Conservation (phyloP, 2,329 filamentous ascomycete genomes). For the Emydomyces testavorans region DNA sequence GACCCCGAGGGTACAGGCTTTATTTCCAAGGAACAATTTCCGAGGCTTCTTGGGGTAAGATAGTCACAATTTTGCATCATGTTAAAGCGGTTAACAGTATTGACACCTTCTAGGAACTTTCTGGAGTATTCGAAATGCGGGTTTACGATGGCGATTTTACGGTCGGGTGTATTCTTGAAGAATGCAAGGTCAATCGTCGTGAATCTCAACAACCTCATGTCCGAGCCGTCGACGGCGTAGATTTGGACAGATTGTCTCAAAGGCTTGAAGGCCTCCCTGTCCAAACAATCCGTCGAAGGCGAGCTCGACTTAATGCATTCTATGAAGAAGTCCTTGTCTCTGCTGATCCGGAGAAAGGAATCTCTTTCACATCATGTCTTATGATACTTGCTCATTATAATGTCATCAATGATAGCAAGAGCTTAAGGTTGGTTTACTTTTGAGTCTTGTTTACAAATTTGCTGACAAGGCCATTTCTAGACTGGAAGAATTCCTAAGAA, state of each 20-base stretch:
- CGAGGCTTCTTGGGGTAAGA: slow-evolving; percentile 65
- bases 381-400: slow-evolving; percentile 98
- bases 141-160: slow-evolving; percentile 89
- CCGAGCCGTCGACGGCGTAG: slow-evolving; percentile 46
- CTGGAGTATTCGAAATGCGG: slow-evolving; percentile 92
- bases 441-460: slow-evolving; percentile 16
- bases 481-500: slow-evolving; percentile 85
- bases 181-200: slow-evolving; percentile 53
- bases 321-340: slow-evolving; percentile 94
- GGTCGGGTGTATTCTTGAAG: slow-evolving; percentile 73
- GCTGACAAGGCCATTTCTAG: slow-evolving; percentile 35
- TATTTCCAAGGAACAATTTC: slow-evolving; percentile 82
- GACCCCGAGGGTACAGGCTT: slow-evolving; percentile 86
- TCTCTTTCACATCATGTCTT: slow-evolving; percentile 80
- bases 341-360: slow-evolving; percentile 76
- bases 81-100: slow-evolving; percentile 6
- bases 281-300: slow-evolving; percentile 58
- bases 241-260: slow-evolving; percentile 63
- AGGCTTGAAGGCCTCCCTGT: slow-evolving; percentile 65
- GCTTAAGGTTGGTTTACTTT: slow-evolving; percentile 53
- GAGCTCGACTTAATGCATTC: slow-evolving; percentile 80
- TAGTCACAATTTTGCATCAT: neutral
- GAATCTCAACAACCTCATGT: slow-evolving; percentile 31
- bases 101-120: slow-evolving; percentile 52
- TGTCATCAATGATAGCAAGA: slow-evolving; percentile 96